Conservation (phyloP, 148 eudicot species). For the Chenopodium berlandieri region DNA sequence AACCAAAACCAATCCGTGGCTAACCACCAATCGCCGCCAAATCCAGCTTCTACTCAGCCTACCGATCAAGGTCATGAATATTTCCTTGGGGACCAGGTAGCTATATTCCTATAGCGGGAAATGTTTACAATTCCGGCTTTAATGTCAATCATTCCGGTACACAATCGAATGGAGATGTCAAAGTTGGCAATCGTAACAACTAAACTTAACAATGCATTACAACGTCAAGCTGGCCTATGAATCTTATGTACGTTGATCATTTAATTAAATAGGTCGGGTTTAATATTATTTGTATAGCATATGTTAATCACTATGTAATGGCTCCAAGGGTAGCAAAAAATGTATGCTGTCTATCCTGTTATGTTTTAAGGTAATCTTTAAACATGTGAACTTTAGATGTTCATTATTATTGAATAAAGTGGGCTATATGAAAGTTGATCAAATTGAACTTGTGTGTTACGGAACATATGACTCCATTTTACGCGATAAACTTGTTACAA, state of each 20-base stretch:
- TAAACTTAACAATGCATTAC: background rate
- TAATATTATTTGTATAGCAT: no score
- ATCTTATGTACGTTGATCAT: background rate
- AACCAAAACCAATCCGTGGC: background rate
- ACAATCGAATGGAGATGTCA: constrained; percentile 18
- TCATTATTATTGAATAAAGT: background rate
- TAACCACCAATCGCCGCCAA: background rate
- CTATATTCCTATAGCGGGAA: constrained; percentile 21
- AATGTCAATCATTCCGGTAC: constrained; percentile 25
- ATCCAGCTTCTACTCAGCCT: background rate
- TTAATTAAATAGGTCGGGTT: background rate
- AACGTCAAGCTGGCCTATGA: background rate
- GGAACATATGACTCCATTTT: no score
- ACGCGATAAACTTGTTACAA: no score
- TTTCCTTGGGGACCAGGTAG: constrained; percentile 15
- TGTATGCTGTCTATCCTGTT: background rate
- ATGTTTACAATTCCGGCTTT: constrained; percentile 19
- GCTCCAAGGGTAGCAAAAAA: no score
- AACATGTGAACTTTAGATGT: background rate
- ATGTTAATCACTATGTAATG: no score
- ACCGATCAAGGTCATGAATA: background rate
- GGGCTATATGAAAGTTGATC: no score
- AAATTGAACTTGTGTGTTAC: no score
- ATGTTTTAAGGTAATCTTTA: background rate
- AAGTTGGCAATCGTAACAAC: constrained; percentile 11